Base-by-base conservation (phyloP, 805 yeast genomes). In the Hanseniaspora occidentalis region DNA sequence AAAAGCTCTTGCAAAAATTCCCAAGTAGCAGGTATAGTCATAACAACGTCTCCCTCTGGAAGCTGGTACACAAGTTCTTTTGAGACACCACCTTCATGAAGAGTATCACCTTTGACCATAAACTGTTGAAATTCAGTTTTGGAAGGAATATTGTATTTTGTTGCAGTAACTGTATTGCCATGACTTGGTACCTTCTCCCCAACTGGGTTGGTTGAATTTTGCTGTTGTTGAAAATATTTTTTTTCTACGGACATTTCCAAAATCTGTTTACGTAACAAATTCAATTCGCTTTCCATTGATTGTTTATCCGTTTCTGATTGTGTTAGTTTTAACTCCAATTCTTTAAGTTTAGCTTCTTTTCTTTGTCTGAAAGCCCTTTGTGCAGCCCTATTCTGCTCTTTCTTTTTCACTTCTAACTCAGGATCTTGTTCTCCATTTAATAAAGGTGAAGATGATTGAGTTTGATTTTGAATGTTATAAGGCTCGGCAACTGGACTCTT, bases 351-450 rank as follows among this genome's bases (percentile, higher is more conserved):
- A 38, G 74, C 73, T 56, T 82, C 92, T 56, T 80, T 82, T 38
- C 94, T 73, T 57, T 83, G 88, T 45, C 94, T 65, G 58, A 82
- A 84, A 2, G 94, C 94, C 48, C 86, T 66, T 60, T 84, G 95
- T 1, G 94, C 94, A 9, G 88, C 88, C 51, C 94, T 66, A 54
- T 84, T 83, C 55, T 80, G 92, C 2, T 84, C 85, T 53, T 77
- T 81, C 39, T 83, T 70, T 55, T 74, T 76, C 46, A 69, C 62
- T 16, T 67, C 68, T 5, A 73, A n/a, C n/a, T n/a, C n/a, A n/a
- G n/a, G n/a, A n/a, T n/a, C n/a, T n/a, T n/a, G n/a, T n/a, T n/a
- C n/a, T n/a, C n/a, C n/a, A n/a, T n/a, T n/a, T n/a, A n/a, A n/a
- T n/a, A n/a, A n/a, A n/a, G n/a, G n/a, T n/a, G n/a, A n/a, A n/a